A percentile compares a stretch with the other conserved stretches of the same genome.
Conservation (phyloP, 2,329 filamentous ascomycete genomes). For the Mycogone perniciosa region DNA sequence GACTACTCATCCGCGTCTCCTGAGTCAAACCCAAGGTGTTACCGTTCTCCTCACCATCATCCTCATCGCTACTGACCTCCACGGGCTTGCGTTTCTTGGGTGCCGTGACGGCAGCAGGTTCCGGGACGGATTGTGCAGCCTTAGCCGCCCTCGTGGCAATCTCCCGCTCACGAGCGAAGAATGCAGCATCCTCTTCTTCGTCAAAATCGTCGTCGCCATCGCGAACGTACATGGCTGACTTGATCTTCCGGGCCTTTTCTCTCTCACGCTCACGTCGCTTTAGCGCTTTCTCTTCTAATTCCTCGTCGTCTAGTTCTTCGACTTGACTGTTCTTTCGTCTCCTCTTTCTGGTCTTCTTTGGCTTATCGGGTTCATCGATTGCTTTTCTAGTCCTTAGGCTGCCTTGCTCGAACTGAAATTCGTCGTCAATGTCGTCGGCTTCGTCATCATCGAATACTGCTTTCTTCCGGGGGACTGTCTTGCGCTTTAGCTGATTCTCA, state of each 20-base stretch:
- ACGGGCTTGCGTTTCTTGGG: constrained; percentile 26
- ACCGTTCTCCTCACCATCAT: constrained; percentile 22
- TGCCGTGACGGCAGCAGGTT: constrained; percentile 2
- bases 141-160: constrained; percentile 49
- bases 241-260: constrained; percentile 74
- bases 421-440: constrained; percentile 43
- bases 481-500: constrained; percentile 72
- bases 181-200: constrained; percentile 60
- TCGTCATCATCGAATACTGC: constrained; percentile 63
- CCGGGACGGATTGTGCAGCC: constrained; percentile 23
- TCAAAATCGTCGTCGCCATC: constrained; percentile 88
- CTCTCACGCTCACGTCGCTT: constrained; percentile 60
- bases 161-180: constrained; percentile 65
- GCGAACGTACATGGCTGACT: constrained; percentile 75
- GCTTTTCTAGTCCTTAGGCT: constrained; percentile 54
- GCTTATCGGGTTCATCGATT: constrained; percentile 51
- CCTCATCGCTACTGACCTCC: constrained; percentile 23
- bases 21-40: constrained; percentile 17
- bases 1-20: constrained; percentile 12
- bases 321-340: constrained; percentile 44
- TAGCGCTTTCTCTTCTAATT: constrained; percentile 57
- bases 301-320: constrained; percentile 51
- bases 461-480: constrained; percentile 48
- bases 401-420: constrained; percentile 62
- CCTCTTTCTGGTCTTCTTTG: constrained; percentile 33